phyloP scores from a whole-genome alignment of 768 basidiomycete genomes.

The Mycena filopes region DNA sequence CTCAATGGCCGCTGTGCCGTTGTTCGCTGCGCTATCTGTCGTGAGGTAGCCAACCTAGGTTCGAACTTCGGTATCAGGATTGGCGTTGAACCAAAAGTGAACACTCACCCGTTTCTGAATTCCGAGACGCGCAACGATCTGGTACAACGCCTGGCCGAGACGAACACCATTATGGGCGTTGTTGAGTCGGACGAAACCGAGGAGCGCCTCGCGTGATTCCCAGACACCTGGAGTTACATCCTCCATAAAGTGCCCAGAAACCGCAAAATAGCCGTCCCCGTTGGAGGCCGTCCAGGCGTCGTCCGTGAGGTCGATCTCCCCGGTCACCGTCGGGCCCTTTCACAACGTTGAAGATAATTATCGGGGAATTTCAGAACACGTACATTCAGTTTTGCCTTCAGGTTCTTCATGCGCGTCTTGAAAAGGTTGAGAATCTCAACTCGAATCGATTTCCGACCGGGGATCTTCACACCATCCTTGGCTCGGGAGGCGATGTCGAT shows the following conservation, averaged over 20 bases:
- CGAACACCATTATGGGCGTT: slow-evolving; percentile 47
- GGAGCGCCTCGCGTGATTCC: slow-evolving; percentile 40
- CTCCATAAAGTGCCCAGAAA: slow-evolving; percentile 52
- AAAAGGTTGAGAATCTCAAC: slow-evolving; percentile 40
- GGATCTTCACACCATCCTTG: slow-evolving; percentile 41
- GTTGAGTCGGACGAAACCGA: slow-evolving; percentile 49
- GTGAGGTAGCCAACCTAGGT: slow-evolving; percentile 5
- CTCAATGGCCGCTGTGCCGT: slow-evolving; percentile 6
- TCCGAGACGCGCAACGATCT: slow-evolving; percentile 38
- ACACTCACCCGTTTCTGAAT: slow-evolving; percentile 44
- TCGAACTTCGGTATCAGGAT: too few relatives aligned
- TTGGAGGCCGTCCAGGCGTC: slow-evolving; percentile 53
- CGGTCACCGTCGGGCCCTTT: slow-evolving; percentile 33
- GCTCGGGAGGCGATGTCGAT: slow-evolving; percentile 45
- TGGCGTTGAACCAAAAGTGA: not conserved
- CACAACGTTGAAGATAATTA: not conserved
- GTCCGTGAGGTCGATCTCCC: slow-evolving; percentile 45
- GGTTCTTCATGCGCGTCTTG: slow-evolving; percentile 9
- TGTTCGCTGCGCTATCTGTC: slow-evolving; percentile 1
- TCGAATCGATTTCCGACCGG: slow-evolving; percentile 36
- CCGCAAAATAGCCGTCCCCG: slow-evolving; percentile 49
- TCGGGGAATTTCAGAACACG: not conserved
- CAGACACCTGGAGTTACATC: slow-evolving; percentile 37
- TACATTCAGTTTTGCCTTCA: not conserved
- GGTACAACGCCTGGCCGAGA: slow-evolving; percentile 47